A percentile compares a stretch with the other conserved stretches of the same genome.
phyloP scores from a whole-genome alignment of 2,329 filamentous ascomycete genomes.

The Aspergillus fijiensis region DNA sequence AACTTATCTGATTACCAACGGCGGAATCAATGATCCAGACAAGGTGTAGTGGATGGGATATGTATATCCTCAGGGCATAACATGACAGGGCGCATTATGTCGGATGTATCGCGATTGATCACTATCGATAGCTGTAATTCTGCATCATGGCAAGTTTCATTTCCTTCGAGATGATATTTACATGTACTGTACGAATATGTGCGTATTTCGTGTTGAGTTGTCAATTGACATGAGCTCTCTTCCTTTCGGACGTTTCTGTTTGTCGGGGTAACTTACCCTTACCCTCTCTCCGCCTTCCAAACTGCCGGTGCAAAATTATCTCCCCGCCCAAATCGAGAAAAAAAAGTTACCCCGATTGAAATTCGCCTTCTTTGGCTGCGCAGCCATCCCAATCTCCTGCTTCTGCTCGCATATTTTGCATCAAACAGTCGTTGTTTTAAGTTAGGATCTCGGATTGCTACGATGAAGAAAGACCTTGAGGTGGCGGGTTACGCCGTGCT shows the following conservation, averaged over 20 bases:
- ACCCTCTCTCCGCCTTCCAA: constrained; percentile 17
- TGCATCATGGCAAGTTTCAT: background rate
- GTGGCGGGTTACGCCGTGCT: constrained; percentile 67
- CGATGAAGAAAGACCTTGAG: constrained; percentile 41
- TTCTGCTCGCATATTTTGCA: background rate
- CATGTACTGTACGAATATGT: background rate
- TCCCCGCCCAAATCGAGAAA: constrained; percentile 12
- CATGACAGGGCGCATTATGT: no score
- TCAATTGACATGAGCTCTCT: background rate
- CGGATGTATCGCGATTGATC: no score
- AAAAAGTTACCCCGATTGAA: constrained; percentile 6
- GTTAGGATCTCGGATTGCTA: constrained; percentile 6
- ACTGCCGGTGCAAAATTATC: constrained; percentile 6
- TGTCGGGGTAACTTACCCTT: background rate
- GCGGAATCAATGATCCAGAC: constrained; percentile 67
- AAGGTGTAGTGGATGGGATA: constrained; percentile 47
- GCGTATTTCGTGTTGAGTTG: background rate
- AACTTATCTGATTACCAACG: constrained; percentile 68
- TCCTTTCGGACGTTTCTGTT: background rate
- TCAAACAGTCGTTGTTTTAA: background rate
- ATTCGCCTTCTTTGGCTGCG: background rate
- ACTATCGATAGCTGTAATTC: no score
- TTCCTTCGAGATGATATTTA: background rate
- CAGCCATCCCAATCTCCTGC: background rate
- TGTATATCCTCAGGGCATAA: background rate